Base-by-base conservation (phyloP, 2,329 filamentous ascomycete genomes). In the Xylaria multiplex region DNA sequence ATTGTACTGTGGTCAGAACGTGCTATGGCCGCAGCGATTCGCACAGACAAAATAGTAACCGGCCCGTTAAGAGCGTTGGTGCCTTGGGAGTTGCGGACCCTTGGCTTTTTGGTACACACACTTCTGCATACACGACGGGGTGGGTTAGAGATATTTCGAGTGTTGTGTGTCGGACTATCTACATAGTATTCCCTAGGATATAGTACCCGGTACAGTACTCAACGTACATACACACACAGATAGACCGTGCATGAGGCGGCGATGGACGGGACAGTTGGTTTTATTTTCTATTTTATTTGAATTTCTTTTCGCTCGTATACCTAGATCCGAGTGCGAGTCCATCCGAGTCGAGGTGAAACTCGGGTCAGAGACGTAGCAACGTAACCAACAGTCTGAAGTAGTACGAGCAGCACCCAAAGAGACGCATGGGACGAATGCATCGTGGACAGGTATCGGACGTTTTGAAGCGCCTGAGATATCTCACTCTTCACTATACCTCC, bases 1-100 rank as follows among this genome's bases (percentile, higher is more conserved):
- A 46, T 61, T 27, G 56, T 54, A 40, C 64, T 50, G 60, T 60
- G 60, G 63, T 61, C 61, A 69, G 64, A 62, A 50, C 13, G 24
- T 54, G 35, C 57, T 42, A 50, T 52, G 43, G n/a, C 43, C 13
- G n/a, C n/a, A 37, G 9, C 27, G 53, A 61, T 62, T 66, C 56
- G 50, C 42, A 59, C 52, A 62, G 45, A 66, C 35, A 64, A 65
- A 68, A 64, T 59, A 68, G 68, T 70, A 70, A 70, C 40, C 68
- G 68, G 68, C 32, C 68, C 68, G 68, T 68, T 70, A 59, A 62
- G 53, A 42, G 35, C 16, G 27, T 16, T 52, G 57, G 48, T 55
- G 59, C 64, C 60, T 66, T 64, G 52, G 52, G 32, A 35, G 46
- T 35, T 61, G 62, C 62, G 62, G 62, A 60, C 50, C 56, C 53